These are phyloP conservation scores for Cerioporus squamosus DNA, from an alignment of 1,284 basidiomycete species.

Conservation along the genomic window DNA sequence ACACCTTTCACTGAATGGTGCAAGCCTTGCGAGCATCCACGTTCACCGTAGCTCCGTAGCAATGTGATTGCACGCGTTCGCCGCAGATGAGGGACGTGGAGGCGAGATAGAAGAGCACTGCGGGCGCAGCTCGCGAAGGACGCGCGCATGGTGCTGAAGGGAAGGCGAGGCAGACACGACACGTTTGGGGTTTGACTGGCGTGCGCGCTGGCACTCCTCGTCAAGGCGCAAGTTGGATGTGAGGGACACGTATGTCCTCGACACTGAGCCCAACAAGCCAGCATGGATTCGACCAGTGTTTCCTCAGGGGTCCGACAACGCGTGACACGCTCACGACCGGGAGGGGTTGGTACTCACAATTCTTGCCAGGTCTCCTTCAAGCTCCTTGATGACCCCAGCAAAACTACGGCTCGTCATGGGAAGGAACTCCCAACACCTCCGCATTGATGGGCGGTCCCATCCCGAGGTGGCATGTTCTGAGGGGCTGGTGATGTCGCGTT, in stretches of 20 bases:
- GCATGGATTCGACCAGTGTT: background rate
- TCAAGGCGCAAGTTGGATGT: too few species aligned
- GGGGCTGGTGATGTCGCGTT: conserved; percentile 78
- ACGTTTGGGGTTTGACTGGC: background rate
- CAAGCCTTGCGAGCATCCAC: too few species aligned
- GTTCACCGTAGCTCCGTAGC: too few species aligned
- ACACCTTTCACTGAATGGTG: too few species aligned
- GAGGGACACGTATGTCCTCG: background rate
- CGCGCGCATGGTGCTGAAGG: background rate
- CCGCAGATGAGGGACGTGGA: too few species aligned
- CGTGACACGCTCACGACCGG: background rate
- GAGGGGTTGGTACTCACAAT: conserved; percentile 64
- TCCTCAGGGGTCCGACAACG: background rate
- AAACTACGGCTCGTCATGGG: conserved; percentile 93
- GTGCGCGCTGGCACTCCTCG: too few species aligned
- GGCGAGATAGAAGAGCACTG: too few species aligned
- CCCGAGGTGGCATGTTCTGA: conserved; percentile 76
- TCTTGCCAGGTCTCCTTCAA: conserved; percentile 93
- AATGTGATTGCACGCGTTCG: too few species aligned
- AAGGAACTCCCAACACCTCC: conserved; percentile 89
- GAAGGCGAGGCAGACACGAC: background rate
- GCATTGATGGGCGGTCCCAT: conserved; percentile 87
- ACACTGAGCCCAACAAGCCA: background rate
- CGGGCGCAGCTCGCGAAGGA: too few species aligned
- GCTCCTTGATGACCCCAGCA: conserved; percentile 93